Conservation (phyloP, 345 rosid genomes). For the Nasturtium officinale region DNA sequence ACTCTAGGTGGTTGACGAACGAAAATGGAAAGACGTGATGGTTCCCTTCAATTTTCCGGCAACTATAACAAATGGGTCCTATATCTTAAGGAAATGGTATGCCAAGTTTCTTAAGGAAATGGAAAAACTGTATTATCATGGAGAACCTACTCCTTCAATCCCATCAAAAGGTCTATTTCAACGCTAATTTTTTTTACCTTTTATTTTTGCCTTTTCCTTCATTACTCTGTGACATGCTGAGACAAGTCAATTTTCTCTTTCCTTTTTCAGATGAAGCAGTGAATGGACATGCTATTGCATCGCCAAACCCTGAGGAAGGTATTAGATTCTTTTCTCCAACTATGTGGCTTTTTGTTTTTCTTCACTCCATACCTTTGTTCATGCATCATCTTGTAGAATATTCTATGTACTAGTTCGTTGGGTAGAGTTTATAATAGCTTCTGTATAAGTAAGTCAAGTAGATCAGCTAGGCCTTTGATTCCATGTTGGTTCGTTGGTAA, state of each 20-base stretch:
- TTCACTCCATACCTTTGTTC: neutral
- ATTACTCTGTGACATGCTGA: conserved; percentile 11
- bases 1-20: conserved; percentile 69
- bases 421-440: neutral
- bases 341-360: conserved; percentile 14
- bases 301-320: conserved; percentile 39
- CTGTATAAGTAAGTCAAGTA: neutral
- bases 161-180: conserved; percentile 30
- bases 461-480: neutral
- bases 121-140: conserved; percentile 71
- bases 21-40: conserved; percentile 90
- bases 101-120: conserved; percentile 65
- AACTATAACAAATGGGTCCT: conserved; percentile 88
- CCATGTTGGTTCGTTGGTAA: neutral
- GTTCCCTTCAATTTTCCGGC: conserved; percentile 70
- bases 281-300: neutral
- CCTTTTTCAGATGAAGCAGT: conserved; percentile 35
- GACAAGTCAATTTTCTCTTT: neutral
- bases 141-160: conserved; percentile 47
- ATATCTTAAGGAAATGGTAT: conserved; percentile 77
- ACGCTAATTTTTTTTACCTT: neutral
- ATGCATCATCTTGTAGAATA: conserved; percentile 21
- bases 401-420: conserved; percentile 4
- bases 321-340: conserved; percentile 1
- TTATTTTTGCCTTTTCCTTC: neutral